Evolutionary conservation across 768 basidiomycete genomes (phyloP).

Genomic region (Boletus huronensis): DNA sequence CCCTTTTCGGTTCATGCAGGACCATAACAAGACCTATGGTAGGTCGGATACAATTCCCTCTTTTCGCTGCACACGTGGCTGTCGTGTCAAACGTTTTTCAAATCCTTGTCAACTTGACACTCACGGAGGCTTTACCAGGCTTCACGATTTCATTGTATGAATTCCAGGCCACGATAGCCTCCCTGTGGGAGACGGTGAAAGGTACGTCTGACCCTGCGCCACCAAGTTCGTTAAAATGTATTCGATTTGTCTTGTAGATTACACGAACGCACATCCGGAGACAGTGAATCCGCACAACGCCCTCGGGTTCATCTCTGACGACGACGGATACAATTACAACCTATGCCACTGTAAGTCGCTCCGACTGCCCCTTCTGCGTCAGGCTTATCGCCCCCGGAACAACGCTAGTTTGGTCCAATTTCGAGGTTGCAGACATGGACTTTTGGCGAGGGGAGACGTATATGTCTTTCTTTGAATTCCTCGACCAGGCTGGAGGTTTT

Average conservation of each 20-base stretch:
- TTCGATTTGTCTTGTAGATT: conserved; percentile 23
- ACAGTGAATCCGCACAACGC: conserved; percentile 52
- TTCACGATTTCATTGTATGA: conserved; percentile 65
- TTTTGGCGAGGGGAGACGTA: conserved; percentile 86
- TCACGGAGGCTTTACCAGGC: conserved; percentile 27
- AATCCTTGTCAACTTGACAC: background rate
- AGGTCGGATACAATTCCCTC: background rate
- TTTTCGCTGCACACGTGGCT: background rate
- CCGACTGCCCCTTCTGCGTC: background rate
- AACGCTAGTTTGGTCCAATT: conserved; percentile 82
- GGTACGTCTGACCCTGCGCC: conserved; percentile 38
- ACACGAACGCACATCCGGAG: conserved; percentile 39
- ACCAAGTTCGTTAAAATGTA: conserved; percentile 12
- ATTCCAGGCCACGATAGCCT: conserved; percentile 58
- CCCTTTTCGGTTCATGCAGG: conserved; percentile 57
- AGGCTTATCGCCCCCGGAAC: background rate
- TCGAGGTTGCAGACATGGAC: conserved; percentile 84
- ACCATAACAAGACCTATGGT: conserved; percentile 53
- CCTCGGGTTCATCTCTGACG: conserved; percentile 60
- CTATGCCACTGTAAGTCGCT: conserved; percentile 54
- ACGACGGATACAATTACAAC: conserved; percentile 61
- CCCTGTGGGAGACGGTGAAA: conserved; percentile 61
- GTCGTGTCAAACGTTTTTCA: background rate
- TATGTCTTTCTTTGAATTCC: conserved; percentile 75
- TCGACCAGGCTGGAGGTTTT: conserved; percentile 80